Base-by-base conservation (phyloP, 2,329 filamentous ascomycete genomes). In the Ceratocystis albifundus region DNA sequence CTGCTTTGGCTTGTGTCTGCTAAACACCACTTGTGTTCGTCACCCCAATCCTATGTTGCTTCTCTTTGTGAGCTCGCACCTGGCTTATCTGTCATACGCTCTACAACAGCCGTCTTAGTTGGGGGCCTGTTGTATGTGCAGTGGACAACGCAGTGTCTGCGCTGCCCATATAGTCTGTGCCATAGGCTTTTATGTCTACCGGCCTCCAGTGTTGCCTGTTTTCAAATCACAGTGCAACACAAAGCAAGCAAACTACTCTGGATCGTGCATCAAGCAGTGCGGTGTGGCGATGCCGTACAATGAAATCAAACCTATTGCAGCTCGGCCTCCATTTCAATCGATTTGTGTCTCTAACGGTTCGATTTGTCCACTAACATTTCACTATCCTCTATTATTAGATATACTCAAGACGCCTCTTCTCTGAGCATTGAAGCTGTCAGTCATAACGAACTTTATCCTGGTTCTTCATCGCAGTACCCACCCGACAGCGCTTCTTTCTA, bases 381-480 rank as follows among this genome's bases (percentile, higher is more conserved):
- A 48, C 20, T 36, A 8, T 57, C 30, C 57, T 53, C 22, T 32
- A 20, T 61, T 46, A 70, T 69, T 74, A 84, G 82, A 78, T 84
- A 82, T 75, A 79, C 76, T 72, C 80, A 82, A 72, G 81, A 83
- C 71, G 75, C 80, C 69, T 77, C 80, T 70, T 76, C 81, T 71
- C 76, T 83, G 71, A 78, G 79, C 70, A 77, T 84, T 75, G 81
- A 84, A 73, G 79, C 67, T 61, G 64, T 65, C 36, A 55, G 55
- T 20, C 68, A 67, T 66, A 80, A 82, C 72, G 76, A 75, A 71
- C 74, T 83, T 69, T 83, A 82, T 73, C 77, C 81, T 70, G 79
- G 75, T 72, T 76, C 75, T 66, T 75, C 76, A 62, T 73, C 78
- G 62, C 76, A 77, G 67, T 84, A 83, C 74, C 74, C 78, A 68